These are phyloP conservation scores for Orbilia javanica DNA, from an alignment of 2,329 filamentous ascomycete genomes.

Conservation along the genomic window DNA sequence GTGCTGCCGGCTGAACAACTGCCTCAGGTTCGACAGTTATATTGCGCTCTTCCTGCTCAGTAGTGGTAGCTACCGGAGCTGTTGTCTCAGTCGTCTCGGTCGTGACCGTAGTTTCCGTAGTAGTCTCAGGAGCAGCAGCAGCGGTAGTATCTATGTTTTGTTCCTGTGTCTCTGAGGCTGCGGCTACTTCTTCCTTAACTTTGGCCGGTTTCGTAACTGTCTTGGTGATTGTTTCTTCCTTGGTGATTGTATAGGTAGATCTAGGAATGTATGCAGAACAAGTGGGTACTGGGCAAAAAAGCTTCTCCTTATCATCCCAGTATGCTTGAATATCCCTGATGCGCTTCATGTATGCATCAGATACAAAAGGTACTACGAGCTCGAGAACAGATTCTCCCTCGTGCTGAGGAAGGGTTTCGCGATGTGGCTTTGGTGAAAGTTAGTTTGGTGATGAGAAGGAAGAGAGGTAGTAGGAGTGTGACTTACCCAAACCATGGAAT, in stretches of 20 bases:
- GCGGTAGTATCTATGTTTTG: slow-evolving; percentile 11
- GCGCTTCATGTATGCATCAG: slow-evolving; percentile 27
- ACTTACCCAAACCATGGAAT: slow-evolving; percentile 41
- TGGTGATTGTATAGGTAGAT: slow-evolving; percentile 16
- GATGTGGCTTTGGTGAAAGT: slow-evolving; percentile 42
- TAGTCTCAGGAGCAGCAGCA: neutral
- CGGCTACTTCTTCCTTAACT: neutral
- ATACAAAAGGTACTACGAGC: slow-evolving; percentile 36
- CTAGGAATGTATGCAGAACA: slow-evolving; percentile 43
- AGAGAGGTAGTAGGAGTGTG: neutral
- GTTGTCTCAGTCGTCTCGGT: neutral
- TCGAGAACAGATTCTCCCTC: slow-evolving; percentile 28
- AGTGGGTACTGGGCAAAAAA: slow-evolving; percentile 44
- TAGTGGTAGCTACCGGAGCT: neutral
- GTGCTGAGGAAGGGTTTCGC: slow-evolving; percentile 36
- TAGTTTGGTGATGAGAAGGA: neutral
- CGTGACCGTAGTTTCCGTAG: neutral
- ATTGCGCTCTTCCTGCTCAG: neutral
- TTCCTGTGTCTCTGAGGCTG: neutral
- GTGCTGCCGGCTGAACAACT: neutral
- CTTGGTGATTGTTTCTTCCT: slow-evolving; percentile 18
- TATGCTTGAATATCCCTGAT: slow-evolving; percentile 42
- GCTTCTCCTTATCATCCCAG: slow-evolving; percentile 53
- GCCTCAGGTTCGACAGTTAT: neutral
- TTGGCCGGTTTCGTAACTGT: slow-evolving; percentile 12